These are phyloP conservation scores for Aspergillus ustus DNA, from an alignment of 2,329 filamentous ascomycete genomes.

Conservation along the genomic window DNA sequence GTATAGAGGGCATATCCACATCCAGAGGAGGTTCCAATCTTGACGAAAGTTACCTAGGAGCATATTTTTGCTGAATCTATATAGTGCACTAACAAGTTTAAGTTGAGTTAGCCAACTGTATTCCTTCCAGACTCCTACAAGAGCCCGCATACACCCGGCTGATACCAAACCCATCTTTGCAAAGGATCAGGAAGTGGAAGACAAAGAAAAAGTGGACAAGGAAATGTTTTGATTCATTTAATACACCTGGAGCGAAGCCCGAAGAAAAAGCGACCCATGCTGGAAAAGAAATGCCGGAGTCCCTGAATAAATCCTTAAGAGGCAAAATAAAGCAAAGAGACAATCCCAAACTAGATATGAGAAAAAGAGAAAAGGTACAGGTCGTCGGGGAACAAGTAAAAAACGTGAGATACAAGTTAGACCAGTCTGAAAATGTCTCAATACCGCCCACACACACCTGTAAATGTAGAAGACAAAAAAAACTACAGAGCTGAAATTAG, in stretches of 20 bases:
- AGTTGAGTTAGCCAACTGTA: background rate
- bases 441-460: slow-evolving; percentile 15
- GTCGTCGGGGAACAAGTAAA: slow-evolving; percentile 5
- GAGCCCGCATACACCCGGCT: no score
- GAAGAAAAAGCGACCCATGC: slow-evolving; percentile 14
- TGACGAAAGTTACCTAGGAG: background rate
- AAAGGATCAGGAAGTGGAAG: background rate
- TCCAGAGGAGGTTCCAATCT: background rate
- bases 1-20: no score
- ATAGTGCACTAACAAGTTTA: no score
- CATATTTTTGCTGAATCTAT: no score
- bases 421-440: slow-evolving; percentile 13
- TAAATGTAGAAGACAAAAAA: slow-evolving; percentile 11
- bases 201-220: slow-evolving; percentile 5
- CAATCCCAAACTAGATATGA: slow-evolving; percentile 11
- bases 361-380: slow-evolving; percentile 7
- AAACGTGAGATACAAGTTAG: slow-evolving; percentile 22
- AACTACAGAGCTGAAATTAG: slow-evolving; percentile 5
- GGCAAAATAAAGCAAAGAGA: slow-evolving; percentile 12
- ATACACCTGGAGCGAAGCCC: slow-evolving; percentile 32
- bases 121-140: background rate
- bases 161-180: background rate
- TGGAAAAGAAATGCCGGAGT: slow-evolving; percentile 21
- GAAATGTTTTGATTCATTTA: slow-evolving; percentile 30
- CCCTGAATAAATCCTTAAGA: slow-evolving; percentile 23